These are phyloP conservation scores for sweet orange (Citrus sinensis) DNA, from an alignment of 345 rosid species.

Conservation along the genomic window DNA sequence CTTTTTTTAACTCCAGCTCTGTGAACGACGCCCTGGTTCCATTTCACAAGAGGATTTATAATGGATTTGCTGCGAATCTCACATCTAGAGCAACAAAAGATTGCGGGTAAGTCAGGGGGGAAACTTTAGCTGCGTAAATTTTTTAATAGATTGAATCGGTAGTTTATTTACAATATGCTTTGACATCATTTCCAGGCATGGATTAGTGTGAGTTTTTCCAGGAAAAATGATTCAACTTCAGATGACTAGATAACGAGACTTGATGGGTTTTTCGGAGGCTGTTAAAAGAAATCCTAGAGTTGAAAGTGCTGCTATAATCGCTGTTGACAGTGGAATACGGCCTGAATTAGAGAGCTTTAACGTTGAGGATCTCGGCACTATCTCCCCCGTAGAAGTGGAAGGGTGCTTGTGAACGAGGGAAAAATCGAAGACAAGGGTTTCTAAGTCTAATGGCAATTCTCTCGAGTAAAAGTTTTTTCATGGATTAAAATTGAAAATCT, in stretches of 20 bases:
- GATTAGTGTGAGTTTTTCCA: conserved; percentile 30
- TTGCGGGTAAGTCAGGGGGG: conserved; percentile 21
- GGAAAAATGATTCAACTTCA: conserved; percentile 18
- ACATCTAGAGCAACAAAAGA: conserved; percentile 25
- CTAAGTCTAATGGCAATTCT: no score
- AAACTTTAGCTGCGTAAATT: neutral
- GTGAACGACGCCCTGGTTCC: conserved; percentile 7
- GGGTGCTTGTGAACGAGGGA: conserved; percentile 32
- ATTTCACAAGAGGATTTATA: conserved; percentile 35
- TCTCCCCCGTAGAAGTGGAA: conserved; percentile 45
- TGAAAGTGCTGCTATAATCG: conserved; percentile 32
- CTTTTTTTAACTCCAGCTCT: neutral
- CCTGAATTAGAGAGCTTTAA: conserved; percentile 45
- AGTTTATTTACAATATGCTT: neutral
- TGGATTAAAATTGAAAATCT: no score
- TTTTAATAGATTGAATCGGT: neutral
- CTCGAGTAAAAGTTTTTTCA: no score
- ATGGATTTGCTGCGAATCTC: conserved; percentile 47
- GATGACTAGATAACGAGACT: conserved; percentile 44
- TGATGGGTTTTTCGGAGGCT: conserved; percentile 27
- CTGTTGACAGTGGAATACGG: conserved; percentile 40
- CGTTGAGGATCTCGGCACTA: conserved; percentile 41
- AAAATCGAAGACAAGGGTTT: conserved; percentile 3
- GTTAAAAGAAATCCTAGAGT: neutral
- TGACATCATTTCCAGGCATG: conserved; percentile 5